phyloP scores from a whole-genome alignment of 2,329 filamentous ascomycete genomes.

The Exophiala sp. region DNA sequence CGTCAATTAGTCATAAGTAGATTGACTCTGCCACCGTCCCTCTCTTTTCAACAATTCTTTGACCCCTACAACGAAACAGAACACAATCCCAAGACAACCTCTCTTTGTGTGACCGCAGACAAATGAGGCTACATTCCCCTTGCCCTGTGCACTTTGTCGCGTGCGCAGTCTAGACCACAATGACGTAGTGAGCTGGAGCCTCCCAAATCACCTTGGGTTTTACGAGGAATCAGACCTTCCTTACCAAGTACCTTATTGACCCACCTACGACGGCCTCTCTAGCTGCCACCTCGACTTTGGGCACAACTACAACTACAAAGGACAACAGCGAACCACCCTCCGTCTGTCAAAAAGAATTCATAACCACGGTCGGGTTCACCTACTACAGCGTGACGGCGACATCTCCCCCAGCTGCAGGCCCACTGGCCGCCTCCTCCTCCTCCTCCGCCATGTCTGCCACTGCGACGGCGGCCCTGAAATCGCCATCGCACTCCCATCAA shows the following conservation, averaged over 20 bases:
- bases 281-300: not conserved
- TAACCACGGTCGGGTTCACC: not conserved
- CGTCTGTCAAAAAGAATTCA: too few species aligned
- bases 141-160: conserved; percentile 10
- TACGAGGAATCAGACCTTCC: too few species aligned
- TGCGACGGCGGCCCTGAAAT: conserved; percentile 29
- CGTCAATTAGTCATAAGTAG: not conserved
- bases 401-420: conserved; percentile 8
- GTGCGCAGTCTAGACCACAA: conserved; percentile 21
- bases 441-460: conserved; percentile 29
- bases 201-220: not conserved
- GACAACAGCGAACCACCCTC: not conserved
- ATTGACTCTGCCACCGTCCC: not conserved
- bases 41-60: not conserved
- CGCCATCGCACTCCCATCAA: conserved; percentile 24
- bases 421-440: not conserved
- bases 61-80: not conserved
- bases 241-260: too few species aligned
- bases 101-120: conserved; percentile 1
- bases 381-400: conserved; percentile 1
- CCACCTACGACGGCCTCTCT: too few species aligned
- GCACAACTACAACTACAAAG: too few species aligned
- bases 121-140: not conserved
- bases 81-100: not conserved
- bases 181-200: conserved; percentile 12